Base-by-base conservation (phyloP, 768 basidiomycete genomes). In the Cyclocybe cylindracea region DNA sequence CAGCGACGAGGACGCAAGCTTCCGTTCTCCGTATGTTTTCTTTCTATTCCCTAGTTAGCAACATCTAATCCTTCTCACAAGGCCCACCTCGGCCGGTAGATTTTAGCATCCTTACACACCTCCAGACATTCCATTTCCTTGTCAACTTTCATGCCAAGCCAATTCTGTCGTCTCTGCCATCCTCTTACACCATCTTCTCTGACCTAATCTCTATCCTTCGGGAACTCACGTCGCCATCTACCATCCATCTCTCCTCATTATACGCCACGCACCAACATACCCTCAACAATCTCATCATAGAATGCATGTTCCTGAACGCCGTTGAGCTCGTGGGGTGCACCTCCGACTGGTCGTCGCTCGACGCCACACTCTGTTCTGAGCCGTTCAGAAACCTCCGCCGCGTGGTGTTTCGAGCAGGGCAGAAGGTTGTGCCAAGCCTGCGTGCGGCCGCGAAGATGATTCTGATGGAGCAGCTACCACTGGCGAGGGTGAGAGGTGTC, bases 121-220 rank as follows among this genome's bases (percentile, higher is more conserved):
- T 63, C 39, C 38, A 44, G 2, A 38, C 52, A 7, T 42, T 63
- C 2, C 56, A 57, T 14, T 61, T 61, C 39, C 48, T 57, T 31
- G 62, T 63, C 44, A 63, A 63, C 46, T 63, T 63, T 34, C 62
- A 63, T 38, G 48, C 56, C 9, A 55, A 4, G 39, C 48, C 18
- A 24, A 44, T 2, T 50, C 58, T 24, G 56, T 61, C 7, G 59
- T 61, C 50, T 24, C 46, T 10, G 33, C 52, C 3, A 56, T 61
- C n/a, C 39, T 61, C 42, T 48, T 44, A 2, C 34, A 61, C 7
- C 54, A 2, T 24, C 5, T 24, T 24, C 5, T 24, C 24, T 24
- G 24, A 24, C 24, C 24, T 24, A 2, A 24, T 24, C 24, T 24
- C 24, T 24, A 24, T 24, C 24, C 24, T 24, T 24, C 24, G 24